Base-by-base conservation (phyloP, 768 basidiomycete species). In the Hygrocybe coccinea region DNA sequence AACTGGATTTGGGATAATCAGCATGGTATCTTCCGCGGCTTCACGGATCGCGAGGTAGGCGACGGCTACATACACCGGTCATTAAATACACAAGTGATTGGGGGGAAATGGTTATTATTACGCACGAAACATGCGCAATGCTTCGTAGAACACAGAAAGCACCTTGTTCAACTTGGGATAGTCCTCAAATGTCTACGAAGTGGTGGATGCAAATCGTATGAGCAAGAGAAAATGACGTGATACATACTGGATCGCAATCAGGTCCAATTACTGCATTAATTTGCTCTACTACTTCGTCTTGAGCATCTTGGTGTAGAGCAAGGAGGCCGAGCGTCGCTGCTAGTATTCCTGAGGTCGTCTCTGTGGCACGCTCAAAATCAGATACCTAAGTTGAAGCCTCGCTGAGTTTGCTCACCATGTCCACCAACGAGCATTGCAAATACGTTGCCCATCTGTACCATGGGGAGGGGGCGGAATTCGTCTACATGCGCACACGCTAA, bases 341-440 rank as follows among this genome's bases (percentile, higher is more conserved):
- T 1, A 83, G 68, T 0, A 71, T 73, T 56, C 77, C 71, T 1
- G 81, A 79, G 1, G 79, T 79, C 2, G 79, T 82, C 66, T 81
- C 43, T 44, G 21, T 17, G 10, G 14, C 43, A 38, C 14, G 14
- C 8, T 10, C 21, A 11, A 7, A 19, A 10, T 44, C 14, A 19
- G 17, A 19, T 10, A 17, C n/a, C n/a, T 44, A 44, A 19, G 43
- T 17, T 11, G 21, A 44, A 7, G 17, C 14, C 17, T 7, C 14
- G 43, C 17, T 7, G 14, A 44, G 14, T 9, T 37, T 9, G 43
- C 43, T 19, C 43, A 44, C 43, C 79, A 17, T 49, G 47, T 35
- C 47, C 47, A 6, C 14, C 47, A 10, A 49, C 6, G 8, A 49
- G 24, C 10, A 49, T 22, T 14, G 11, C 33, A 17, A 49, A 49